These are phyloP conservation scores for Colletotrichum plurivorum DNA, from an alignment of 2,329 filamentous ascomycete genomes.

Conservation along the genomic window DNA sequence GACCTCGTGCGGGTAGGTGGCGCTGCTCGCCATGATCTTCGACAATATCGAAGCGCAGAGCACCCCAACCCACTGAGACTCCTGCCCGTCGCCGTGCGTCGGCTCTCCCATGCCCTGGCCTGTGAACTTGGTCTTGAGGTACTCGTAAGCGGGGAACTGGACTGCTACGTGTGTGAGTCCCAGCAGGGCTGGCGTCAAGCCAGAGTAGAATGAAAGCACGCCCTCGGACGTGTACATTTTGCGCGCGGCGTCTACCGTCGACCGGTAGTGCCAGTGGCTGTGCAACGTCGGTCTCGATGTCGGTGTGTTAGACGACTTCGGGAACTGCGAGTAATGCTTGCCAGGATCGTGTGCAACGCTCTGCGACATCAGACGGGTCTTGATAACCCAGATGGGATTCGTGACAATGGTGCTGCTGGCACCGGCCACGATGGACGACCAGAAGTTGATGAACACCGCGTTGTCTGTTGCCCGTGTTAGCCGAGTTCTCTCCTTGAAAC, in stretches of 20 bases:
- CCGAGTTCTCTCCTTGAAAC: conserved; percentile 2
- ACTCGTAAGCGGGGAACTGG: conserved; percentile 97
- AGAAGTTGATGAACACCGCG: conserved; percentile 83
- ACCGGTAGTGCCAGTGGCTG: conserved; percentile 91
- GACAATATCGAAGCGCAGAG: conserved; percentile 91
- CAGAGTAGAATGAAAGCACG: conserved; percentile 92
- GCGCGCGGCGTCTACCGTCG: conserved; percentile 89
- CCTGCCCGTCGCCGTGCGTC: conserved; percentile 64
- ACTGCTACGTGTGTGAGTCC: conserved; percentile 96
- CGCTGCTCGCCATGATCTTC: conserved; percentile 93
- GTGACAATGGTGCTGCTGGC: conserved; percentile 94
- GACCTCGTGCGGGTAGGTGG: conserved; percentile 98
- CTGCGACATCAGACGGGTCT: conserved; percentile 98
- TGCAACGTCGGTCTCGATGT: conserved; percentile 69
- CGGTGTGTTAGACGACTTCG: conserved; percentile 67
- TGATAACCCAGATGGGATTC: conserved; percentile 99
- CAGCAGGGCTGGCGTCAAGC: conserved; percentile 90
- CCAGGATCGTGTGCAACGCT: conserved; percentile 67
- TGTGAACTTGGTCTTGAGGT: conserved; percentile 90
- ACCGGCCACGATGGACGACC: conserved; percentile 91
- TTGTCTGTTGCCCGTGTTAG: conserved; percentile 69
- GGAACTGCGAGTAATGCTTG: conserved; percentile 61
- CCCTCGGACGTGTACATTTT: conserved; percentile 98
- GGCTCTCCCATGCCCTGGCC: conserved; percentile 87
- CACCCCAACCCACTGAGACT: conserved; percentile 86